Conservation (phyloP, 139 green algal species). For the Gonium pectorale region DNA sequence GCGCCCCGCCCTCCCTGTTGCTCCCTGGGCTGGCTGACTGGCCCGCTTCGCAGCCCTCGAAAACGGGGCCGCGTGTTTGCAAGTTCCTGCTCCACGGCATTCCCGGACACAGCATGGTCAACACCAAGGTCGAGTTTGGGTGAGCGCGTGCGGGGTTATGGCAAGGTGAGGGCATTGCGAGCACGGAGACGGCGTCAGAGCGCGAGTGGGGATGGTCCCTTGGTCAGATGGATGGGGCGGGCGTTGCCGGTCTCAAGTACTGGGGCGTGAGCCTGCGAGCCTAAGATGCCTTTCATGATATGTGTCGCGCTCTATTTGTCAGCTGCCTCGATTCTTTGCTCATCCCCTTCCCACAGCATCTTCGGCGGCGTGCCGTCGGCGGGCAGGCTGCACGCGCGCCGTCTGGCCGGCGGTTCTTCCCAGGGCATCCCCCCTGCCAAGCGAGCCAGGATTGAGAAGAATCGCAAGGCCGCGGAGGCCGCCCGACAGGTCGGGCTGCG, state of each 20-base stretch:
- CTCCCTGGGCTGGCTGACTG: too few relatives aligned
- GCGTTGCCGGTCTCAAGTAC: too few relatives aligned
- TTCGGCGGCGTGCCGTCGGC: background rate
- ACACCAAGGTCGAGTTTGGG: slow-evolving; percentile 30
- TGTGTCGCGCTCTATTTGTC: too few relatives aligned
- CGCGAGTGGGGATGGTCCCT: too few relatives aligned
- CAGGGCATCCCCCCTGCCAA: background rate
- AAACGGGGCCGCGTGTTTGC: slow-evolving; percentile 51
- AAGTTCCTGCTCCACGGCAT: slow-evolving; percentile 67
- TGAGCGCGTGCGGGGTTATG: background rate
- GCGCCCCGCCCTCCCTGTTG: too few relatives aligned
- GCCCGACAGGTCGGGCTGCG: background rate
- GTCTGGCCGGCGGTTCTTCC: background rate
- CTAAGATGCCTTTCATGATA: too few relatives aligned
- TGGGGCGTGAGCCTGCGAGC: too few relatives aligned
- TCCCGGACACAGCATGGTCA: slow-evolving; percentile 57
- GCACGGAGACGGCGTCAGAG: too few relatives aligned
- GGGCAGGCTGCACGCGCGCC: background rate
- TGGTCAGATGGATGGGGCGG: too few relatives aligned
- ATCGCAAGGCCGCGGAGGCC: background rate
- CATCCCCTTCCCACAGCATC: slow-evolving; percentile 17
- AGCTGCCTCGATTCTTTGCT: too few relatives aligned
- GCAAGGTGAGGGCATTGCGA: background rate
- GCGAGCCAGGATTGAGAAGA: background rate
- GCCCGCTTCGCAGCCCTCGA: slow-evolving; percentile 45